phyloP scores from a whole-genome alignment of 805 yeast genomes.

The Yarrowia deformans region DNA sequence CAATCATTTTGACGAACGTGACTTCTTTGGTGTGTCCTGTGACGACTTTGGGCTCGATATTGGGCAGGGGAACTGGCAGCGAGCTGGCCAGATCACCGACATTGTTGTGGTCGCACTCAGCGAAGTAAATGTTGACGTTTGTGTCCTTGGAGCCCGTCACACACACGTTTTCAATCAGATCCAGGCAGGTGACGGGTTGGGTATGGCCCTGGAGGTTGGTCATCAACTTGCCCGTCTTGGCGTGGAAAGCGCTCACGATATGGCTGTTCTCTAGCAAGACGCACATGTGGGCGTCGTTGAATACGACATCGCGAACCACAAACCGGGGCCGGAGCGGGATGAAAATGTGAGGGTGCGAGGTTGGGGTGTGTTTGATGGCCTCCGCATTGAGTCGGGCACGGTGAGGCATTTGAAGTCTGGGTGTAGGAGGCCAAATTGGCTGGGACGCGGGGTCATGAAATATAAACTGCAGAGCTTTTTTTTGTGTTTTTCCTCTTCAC shows the following conservation, averaged over 20 bases:
- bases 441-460: constrained; percentile 1
- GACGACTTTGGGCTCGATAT: constrained; percentile 16
- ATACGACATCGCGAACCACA: constrained; percentile 5
- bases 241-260: constrained; percentile 25
- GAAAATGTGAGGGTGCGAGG: constrained; percentile 26
- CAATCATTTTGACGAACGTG: constrained; percentile 10
- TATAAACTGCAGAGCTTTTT: background rate
- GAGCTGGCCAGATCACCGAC: constrained; percentile 18
- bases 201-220: constrained; percentile 27
- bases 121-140: constrained; percentile 6
- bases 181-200: constrained; percentile 14
- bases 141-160: constrained; percentile 23
- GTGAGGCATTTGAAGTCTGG: constrained; percentile 1
- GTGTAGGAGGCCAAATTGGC: background rate
- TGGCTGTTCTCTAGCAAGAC: constrained; percentile 10
- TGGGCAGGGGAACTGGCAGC: constrained; percentile 13
- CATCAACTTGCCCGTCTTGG: constrained; percentile 20
- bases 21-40: background rate
- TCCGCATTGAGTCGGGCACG: background rate
- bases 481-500: constrained; percentile 15
- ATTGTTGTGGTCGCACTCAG: constrained; percentile 15
- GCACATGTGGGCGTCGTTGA: constrained; percentile 30
- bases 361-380: constrained; percentile 6
- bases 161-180: constrained; percentile 21
- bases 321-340: constrained; percentile 21